Evolutionary conservation across 2,329 filamentous ascomycete species (phyloP).

Genomic region (Alternaria dauci): DNA sequence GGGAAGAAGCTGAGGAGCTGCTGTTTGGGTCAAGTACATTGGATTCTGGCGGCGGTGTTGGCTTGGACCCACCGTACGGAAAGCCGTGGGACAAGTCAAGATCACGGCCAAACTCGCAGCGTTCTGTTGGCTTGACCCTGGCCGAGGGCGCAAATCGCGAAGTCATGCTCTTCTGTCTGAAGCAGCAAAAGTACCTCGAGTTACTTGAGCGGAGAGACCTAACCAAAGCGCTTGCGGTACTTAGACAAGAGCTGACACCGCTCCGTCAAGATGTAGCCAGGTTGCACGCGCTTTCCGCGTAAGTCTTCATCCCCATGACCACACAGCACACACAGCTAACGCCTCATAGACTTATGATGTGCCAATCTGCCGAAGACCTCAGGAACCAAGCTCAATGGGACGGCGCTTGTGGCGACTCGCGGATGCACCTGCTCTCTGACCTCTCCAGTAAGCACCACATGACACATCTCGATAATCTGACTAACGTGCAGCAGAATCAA

Average conservation of each 20-base stretch:
- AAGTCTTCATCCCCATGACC: slow-evolving; percentile 24
- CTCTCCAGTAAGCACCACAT: slow-evolving; percentile 73
- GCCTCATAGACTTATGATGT: slow-evolving; percentile 80
- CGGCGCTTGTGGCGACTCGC: slow-evolving; percentile 77
- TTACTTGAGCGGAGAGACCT: slow-evolving; percentile 80
- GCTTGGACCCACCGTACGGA: slow-evolving; percentile 43
- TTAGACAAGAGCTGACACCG: slow-evolving; percentile 87
- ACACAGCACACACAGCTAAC: slow-evolving; percentile 28
- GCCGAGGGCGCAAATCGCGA: slow-evolving; percentile 77
- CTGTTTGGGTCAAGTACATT: slow-evolving; percentile 66
- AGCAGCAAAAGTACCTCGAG: slow-evolving; percentile 95
- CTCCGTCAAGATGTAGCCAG: slow-evolving; percentile 79
- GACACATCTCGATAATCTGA: background rate
- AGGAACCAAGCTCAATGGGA: slow-evolving; percentile 84
- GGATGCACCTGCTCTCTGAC: slow-evolving; percentile 77
- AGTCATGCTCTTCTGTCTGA: slow-evolving; percentile 85
- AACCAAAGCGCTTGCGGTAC: slow-evolving; percentile 77
- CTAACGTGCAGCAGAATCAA: slow-evolving; percentile 68
- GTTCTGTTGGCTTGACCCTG: slow-evolving; percentile 70
- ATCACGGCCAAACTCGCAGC: slow-evolving; percentile 45
- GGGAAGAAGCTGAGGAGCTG: slow-evolving; percentile 84
- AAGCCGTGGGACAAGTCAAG: slow-evolving; percentile 46
- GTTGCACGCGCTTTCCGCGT: slow-evolving; percentile 83
- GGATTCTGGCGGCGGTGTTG: slow-evolving; percentile 56
- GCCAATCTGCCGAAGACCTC: slow-evolving; percentile 77